These are phyloP conservation scores for Ceratocystis cubensis DNA, from an alignment of 2,329 filamentous ascomycete genomes.

Conservation along the genomic window DNA sequence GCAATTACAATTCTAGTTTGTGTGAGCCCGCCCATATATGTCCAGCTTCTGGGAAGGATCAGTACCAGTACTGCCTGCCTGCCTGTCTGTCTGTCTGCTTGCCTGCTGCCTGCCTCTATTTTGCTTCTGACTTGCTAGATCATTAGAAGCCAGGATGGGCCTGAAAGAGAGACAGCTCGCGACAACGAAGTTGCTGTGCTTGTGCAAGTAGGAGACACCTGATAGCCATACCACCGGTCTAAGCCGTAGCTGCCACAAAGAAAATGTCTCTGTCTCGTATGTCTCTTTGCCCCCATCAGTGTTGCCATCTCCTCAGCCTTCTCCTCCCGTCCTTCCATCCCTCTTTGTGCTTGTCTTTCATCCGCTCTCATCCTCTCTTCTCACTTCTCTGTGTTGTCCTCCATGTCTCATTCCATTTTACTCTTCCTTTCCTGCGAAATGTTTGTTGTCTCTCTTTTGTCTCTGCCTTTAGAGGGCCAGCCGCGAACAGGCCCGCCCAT, in stretches of 20 bases:
- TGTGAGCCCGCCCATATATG: background rate
- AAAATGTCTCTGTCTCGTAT: background rate
- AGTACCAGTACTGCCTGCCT: background rate
- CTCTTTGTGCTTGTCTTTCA: background rate
- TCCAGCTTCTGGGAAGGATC: background rate
- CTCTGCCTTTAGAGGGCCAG: slow-evolving; percentile 5
- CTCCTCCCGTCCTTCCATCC: background rate
- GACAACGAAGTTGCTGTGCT: background rate
- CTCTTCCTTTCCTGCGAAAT: background rate
- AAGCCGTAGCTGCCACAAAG: background rate
- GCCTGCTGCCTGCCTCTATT: background rate
- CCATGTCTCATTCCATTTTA: background rate
- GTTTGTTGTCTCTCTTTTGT: background rate
- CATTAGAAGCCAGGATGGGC: background rate
- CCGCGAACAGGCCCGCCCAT: slow-evolving; percentile 8
- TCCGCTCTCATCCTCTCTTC: background rate
- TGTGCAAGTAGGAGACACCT: background rate
- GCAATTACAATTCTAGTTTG: background rate
- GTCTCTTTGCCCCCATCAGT: background rate
- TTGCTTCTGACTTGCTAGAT: background rate
- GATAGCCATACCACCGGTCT: background rate
- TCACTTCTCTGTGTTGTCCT: background rate
- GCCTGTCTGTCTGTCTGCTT: background rate
- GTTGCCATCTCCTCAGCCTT: background rate
- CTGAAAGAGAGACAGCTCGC: background rate